phyloP scores from a whole-genome alignment of 495 filamentous ascomycete species.

The Trichoderma erinaceum region DNA sequence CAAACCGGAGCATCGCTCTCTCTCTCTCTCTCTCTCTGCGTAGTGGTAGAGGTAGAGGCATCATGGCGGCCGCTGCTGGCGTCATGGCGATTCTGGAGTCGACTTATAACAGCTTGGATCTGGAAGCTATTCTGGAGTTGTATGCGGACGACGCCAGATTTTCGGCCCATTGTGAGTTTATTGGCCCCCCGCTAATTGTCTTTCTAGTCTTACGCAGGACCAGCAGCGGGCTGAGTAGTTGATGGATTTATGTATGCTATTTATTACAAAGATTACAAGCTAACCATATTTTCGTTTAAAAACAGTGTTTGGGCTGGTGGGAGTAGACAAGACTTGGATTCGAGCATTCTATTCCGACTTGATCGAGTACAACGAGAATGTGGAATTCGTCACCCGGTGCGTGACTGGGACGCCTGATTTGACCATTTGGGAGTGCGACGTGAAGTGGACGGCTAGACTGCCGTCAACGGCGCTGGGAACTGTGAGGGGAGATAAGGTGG shows the following conservation, averaged over 20 bases:
- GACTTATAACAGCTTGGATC: background rate
- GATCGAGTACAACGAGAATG: background rate
- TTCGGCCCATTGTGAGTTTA: conserved; percentile 3
- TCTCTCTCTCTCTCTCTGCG: background rate
- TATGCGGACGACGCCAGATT: conserved; percentile 11
- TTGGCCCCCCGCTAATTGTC: background rate
- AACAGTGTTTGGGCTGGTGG: conserved; percentile 1
- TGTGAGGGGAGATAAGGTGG: background rate
- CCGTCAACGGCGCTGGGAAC: background rate
- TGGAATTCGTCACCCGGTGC: background rate
- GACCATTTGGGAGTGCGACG: conserved; percentile 1
- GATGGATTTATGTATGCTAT: background rate
- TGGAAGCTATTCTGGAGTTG: background rate
- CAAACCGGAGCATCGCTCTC: background rate
- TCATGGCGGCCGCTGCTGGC: background rate
- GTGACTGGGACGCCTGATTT: background rate
- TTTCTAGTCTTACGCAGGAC: background rate
- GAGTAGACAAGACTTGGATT: background rate
- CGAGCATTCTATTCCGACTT: background rate
- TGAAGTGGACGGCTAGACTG: background rate
- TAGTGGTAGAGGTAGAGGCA: background rate
- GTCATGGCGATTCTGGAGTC: conserved; percentile 10
- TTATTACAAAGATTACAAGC: background rate
- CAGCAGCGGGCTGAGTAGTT: background rate
- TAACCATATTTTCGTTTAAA: background rate